Base-by-base conservation (phyloP, 257 asterid species). In the Cordia subcordata region DNA sequence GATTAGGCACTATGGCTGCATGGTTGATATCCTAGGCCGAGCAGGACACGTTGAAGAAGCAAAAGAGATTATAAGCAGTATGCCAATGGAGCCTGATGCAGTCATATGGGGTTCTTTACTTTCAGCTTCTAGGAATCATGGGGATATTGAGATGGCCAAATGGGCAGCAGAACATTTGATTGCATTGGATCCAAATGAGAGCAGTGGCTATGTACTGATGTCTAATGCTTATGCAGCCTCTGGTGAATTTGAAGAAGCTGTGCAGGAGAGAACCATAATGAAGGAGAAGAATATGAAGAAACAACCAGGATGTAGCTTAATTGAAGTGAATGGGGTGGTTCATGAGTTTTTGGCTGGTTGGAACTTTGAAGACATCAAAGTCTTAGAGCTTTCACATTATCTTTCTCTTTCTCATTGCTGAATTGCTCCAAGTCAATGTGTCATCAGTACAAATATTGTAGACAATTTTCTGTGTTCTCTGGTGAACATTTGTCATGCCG, bases 1-100 rank as follows among this genome's bases (percentile, higher is more conserved):
- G 17, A 61, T 82, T 22, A 63, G 82, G 53, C 94, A 89, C 55
- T 86, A 79, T 42, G 90, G 95, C 56, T 86, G 95, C 50, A 21
- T 86, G 68, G 70, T 89, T 18, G 96, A 89, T 71, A 78, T 69
- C 32, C 69, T 89, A 49, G 91, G 90, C 42, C 76, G 88, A 61
- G 77, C 82, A n/a, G 96, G 95, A 13, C 64, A 40, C 3, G 69
- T 86, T 16, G 79, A 80, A 70, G 94, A 86, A 71, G 94, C 94
- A 6, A 79, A 63, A 13, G 79, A 78, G 66, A 20, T 86, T 5
- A 65, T 77, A 37, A 65, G 35, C 40, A 75, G 68, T 23, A 86
- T 82, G 95, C 85, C 86, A 5, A 63, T 84, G 55, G 10, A 68
- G 8, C 88, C 91, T 11, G 93, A 85, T 67, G 73, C 77, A 45